Conservation (phyloP, 139 green algal genomes). For the Nannochloris sp. region DNA sequence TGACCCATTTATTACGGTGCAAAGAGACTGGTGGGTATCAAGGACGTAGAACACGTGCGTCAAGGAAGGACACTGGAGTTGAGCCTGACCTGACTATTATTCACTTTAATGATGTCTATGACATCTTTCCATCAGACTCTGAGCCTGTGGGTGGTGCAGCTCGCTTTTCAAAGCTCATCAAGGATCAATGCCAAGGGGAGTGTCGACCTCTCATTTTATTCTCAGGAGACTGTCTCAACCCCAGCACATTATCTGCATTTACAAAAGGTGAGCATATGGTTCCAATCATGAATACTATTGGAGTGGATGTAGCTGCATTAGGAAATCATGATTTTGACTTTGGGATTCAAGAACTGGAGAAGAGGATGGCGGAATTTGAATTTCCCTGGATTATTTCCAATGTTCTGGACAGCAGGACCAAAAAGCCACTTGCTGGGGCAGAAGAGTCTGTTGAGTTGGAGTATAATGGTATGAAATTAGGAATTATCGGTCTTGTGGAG, state of each 20-base stretch:
- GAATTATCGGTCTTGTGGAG: conserved; percentile 67
- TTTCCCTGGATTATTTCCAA: conserved; percentile 78
- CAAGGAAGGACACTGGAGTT: too few relatives aligned
- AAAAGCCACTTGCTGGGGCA: conserved; percentile 27
- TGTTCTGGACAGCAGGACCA: conserved; percentile 49
- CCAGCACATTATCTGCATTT: conserved; percentile 54
- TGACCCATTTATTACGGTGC: too few relatives aligned
- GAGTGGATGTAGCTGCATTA: conserved; percentile 43
- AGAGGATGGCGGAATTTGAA: conserved; percentile 36
- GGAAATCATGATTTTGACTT: conserved; percentile 33
- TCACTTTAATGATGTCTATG: conserved; percentile 71
- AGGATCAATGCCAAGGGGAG: neutral
- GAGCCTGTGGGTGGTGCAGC: conserved; percentile 60
- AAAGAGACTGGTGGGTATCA: neutral
- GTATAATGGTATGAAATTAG: conserved; percentile 38
- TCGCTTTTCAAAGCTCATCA: conserved; percentile 26
- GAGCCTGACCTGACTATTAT: conserved; percentile 30
- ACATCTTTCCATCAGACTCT: conserved; percentile 34
- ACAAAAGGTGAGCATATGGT: conserved; percentile 70
- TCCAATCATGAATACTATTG: conserved; percentile 57
- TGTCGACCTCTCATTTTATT: conserved; percentile 63
- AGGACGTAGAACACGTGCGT: too few relatives aligned
- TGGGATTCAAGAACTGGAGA: conserved; percentile 32
- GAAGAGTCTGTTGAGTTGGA: conserved; percentile 17
- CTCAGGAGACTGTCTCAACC: conserved; percentile 63